Evolutionary conservation across 2,329 filamentous ascomycete species (phyloP).

Genomic region (Fusarium xylarioides): DNA sequence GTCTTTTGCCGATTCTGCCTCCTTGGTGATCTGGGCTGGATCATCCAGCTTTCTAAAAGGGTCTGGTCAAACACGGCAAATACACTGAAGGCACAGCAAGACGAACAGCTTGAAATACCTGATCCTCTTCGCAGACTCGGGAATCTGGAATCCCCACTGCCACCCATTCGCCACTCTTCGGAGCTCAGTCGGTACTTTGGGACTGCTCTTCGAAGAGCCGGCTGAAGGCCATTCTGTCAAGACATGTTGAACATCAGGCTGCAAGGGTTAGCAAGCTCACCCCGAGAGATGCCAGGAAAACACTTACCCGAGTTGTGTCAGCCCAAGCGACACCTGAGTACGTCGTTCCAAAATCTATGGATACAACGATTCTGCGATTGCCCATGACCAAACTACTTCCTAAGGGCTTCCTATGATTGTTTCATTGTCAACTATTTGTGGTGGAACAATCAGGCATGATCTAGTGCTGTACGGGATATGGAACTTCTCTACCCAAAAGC

Average conservation of each 20-base stretch:
- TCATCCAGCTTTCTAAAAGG: constrained; percentile 50
- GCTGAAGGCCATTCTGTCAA: constrained; percentile 57
- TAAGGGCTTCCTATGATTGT: constrained; percentile 26
- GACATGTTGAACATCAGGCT: constrained; percentile 53
- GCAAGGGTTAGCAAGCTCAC: constrained; percentile 35
- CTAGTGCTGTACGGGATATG: constrained; percentile 15
- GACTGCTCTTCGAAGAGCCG: constrained; percentile 46
- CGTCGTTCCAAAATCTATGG: constrained; percentile 66
- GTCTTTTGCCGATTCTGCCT: constrained; percentile 49
- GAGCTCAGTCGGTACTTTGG: constrained; percentile 61
- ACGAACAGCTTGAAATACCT: constrained; percentile 61
- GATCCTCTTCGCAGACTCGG: constrained; percentile 51
- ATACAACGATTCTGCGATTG: constrained; percentile 57
- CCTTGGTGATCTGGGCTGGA: constrained; percentile 40
- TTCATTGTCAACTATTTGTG: constrained; percentile 35
- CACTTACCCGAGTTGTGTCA: constrained; percentile 51
- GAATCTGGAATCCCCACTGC: constrained; percentile 62
- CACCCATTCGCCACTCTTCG: constrained; percentile 52
- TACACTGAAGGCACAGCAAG: background rate
- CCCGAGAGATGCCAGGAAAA: background rate
- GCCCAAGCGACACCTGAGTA: constrained; percentile 65
- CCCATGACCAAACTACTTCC: constrained; percentile 40
- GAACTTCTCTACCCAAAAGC: constrained; percentile 16
- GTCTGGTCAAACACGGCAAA: constrained; percentile 19
- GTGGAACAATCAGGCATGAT: constrained; percentile 24